Evolutionary conservation across 2,329 filamentous ascomycete genomes (phyloP).

Genomic region (Leptographium galeiforme): DNA sequence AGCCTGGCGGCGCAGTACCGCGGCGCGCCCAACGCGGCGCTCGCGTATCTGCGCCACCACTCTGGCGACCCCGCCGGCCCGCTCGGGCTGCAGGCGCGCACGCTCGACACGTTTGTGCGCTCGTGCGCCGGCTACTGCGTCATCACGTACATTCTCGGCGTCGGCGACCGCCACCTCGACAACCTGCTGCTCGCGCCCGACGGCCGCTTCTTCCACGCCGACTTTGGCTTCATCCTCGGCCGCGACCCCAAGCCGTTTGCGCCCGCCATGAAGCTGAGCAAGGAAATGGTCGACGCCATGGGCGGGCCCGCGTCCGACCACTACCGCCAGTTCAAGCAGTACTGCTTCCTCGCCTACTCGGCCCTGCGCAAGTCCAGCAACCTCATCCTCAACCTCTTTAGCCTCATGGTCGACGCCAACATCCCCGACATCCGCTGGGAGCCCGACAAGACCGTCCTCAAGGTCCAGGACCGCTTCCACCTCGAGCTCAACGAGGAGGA

Average conservation of each 20-base stretch:
- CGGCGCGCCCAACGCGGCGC: constrained; percentile 43
- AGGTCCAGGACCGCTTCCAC: constrained; percentile 90
- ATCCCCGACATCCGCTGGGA: constrained; percentile 90
- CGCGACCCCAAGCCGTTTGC: constrained; percentile 96
- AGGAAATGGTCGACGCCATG: constrained; percentile 99
- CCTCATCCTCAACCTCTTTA: constrained; percentile 88
- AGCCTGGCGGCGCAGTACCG: constrained; percentile 75
- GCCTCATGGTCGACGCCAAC: constrained; percentile 93
- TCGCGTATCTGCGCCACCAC: constrained; percentile 76
- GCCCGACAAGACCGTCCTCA: constrained; percentile 84
- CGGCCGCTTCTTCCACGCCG: constrained; percentile 93
- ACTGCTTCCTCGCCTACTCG: constrained; percentile 89
- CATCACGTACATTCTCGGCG: constrained; percentile 93
- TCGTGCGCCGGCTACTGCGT: constrained; percentile 97
- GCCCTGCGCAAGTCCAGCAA: constrained; percentile 82
- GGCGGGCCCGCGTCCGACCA: constrained; percentile 70
- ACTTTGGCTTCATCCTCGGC: constrained; percentile 96
- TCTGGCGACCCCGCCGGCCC: constrained; percentile 76
- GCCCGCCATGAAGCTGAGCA: constrained; percentile 90
- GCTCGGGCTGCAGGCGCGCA: constrained; percentile 61
- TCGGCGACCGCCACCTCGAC: constrained; percentile 90
- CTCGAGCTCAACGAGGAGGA: constrained; percentile 86
- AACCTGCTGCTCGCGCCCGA: constrained; percentile 84
- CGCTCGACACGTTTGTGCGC: constrained; percentile 84
- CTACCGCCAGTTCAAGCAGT: constrained; percentile 83